These are phyloP conservation scores for Chlorencoelia australis DNA, from an alignment of 2,329 filamentous ascomycete species.

Conservation along the genomic window DNA sequence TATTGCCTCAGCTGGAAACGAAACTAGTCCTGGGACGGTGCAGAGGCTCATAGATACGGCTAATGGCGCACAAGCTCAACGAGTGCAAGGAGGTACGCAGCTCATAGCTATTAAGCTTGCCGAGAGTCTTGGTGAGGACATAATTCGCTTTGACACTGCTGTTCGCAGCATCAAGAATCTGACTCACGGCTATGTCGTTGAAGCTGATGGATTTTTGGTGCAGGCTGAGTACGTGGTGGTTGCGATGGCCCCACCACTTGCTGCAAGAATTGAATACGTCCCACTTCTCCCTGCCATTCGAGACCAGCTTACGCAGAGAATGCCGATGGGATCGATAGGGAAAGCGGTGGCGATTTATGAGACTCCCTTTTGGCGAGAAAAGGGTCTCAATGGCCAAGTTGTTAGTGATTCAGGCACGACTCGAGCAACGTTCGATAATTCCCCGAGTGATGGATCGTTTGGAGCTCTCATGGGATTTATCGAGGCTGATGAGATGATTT, in stretches of 20 bases:
- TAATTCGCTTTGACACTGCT: not conserved
- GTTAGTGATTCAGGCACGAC: constrained; percentile 30
- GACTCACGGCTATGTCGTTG: not conserved
- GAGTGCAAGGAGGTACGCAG: not conserved
- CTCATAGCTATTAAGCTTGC: not conserved
- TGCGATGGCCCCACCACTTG: not conserved
- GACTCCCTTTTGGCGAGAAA: constrained; percentile 7
- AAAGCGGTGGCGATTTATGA: constrained; percentile 3
- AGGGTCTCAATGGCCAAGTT: constrained; percentile 30
- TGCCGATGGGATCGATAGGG: not conserved
- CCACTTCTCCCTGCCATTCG: not conserved
- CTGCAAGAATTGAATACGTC: not conserved
- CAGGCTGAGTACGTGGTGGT: not conserved
- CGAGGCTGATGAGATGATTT: constrained; percentile 15
- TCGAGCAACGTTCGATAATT: constrained; percentile 31
- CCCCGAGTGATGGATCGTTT: constrained; percentile 31
- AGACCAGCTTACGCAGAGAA: not conserved
- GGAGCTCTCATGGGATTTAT: constrained; percentile 34
- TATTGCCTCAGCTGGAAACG: not conserved
- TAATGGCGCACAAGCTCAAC: not conserved
- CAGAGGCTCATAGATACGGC: too few species aligned
- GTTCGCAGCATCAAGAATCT: not conserved
- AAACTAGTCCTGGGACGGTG: not conserved
- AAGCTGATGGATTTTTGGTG: not conserved
- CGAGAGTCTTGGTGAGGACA: not conserved